Evolutionary conservation across 2,329 filamentous ascomycete genomes (phyloP).

Genomic region (Neonectria punicea): DNA sequence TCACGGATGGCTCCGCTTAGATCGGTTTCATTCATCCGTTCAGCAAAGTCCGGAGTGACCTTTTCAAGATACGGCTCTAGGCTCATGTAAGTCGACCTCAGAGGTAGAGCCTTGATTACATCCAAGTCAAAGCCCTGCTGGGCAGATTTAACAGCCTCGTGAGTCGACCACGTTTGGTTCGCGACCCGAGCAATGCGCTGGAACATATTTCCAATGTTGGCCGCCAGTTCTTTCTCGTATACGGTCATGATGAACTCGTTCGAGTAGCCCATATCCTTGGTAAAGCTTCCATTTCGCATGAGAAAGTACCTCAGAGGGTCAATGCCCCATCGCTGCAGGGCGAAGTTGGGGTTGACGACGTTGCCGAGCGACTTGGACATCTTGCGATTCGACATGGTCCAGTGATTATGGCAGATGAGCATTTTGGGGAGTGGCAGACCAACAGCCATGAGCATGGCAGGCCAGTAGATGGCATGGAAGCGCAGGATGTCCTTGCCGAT

Average conservation of each 20-base stretch:
- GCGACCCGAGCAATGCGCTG: conserved; percentile 75
- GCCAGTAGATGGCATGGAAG: conserved; percentile 99
- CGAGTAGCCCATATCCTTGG: conserved; percentile 84
- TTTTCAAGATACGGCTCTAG: conserved; percentile 39
- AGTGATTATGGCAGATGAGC: conserved; percentile 91
- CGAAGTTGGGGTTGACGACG: conserved; percentile 93
- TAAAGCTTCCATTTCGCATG: conserved; percentile 80
- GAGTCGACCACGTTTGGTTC: conserved; percentile 70
- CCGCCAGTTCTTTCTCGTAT: conserved; percentile 83
- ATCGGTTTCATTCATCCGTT: conserved; percentile 71
- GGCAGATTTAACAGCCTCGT: conserved; percentile 61
- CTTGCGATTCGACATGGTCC: conserved; percentile 90
- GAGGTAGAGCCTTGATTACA: not conserved
- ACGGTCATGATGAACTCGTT: conserved; percentile 79
- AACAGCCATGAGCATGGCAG: conserved; percentile 91
- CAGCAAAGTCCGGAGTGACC: conserved; percentile 48
- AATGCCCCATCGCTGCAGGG: conserved; percentile 86
- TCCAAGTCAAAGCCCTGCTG: conserved; percentile 41
- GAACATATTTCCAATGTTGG: conserved; percentile 82
- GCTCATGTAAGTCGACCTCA: conserved; percentile 38
- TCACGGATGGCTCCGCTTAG: conserved; percentile 72
- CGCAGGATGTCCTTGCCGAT: conserved; percentile 97
- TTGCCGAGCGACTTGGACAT: conserved; percentile 98
- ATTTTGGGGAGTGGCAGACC: conserved; percentile 81
- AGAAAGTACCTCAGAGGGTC: conserved; percentile 93